Evolutionary conservation across 495 filamentous ascomycete species (phyloP).

Genomic region (Sordaria brevicollis): DNA sequence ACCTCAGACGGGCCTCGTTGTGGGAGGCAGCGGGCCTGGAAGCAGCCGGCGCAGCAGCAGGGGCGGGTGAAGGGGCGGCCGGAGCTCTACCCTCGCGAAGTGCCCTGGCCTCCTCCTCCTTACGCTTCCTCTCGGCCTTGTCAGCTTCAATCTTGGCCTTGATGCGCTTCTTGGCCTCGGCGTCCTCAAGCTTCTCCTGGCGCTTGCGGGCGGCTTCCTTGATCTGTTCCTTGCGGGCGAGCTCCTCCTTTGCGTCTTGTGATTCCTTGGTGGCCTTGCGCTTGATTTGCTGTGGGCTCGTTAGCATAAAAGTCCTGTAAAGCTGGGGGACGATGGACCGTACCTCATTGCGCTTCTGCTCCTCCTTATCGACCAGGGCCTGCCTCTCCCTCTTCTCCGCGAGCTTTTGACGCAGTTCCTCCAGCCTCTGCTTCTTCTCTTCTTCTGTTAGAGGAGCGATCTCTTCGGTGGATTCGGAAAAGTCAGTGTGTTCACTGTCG

Average conservation of each 20-base stretch:
- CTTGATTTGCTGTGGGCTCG: conserved; percentile 58
- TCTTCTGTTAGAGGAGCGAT: conserved; percentile 85
- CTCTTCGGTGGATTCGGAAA: conserved; percentile 86
- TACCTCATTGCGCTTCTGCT: conserved; percentile 85
- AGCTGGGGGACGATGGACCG: not conserved
- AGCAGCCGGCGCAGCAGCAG: conserved; percentile 23
- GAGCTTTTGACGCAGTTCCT: conserved; percentile 61
- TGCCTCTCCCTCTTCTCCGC: conserved; percentile 63
- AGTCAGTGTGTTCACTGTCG: conserved; percentile 70
- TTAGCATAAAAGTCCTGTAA: conserved; percentile 4
- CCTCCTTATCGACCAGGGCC: conserved; percentile 65
- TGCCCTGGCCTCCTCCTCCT: conserved; percentile 76
- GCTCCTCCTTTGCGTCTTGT: conserved; percentile 71
- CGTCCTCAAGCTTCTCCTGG: conserved; percentile 78
- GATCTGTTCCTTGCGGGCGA: conserved; percentile 75
- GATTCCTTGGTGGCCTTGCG: conserved; percentile 71
- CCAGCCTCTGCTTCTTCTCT: conserved; percentile 71
- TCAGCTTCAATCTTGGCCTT: conserved; percentile 88
- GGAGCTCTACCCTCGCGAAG: conserved; percentile 62
- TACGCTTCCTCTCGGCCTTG: conserved; percentile 71
- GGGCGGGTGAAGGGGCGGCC: conserved; percentile 31
- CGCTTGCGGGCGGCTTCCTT: conserved; percentile 81
- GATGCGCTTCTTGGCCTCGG: conserved; percentile 76
- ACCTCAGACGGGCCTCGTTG: conserved; percentile 68
- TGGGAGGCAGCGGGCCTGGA: conserved; percentile 38